Percentiles rank a stretch among this genome's conserved stretches.
Conservation (phyloP, 176 grass and related monocot species). For the Oryza longistaminata region DNA sequence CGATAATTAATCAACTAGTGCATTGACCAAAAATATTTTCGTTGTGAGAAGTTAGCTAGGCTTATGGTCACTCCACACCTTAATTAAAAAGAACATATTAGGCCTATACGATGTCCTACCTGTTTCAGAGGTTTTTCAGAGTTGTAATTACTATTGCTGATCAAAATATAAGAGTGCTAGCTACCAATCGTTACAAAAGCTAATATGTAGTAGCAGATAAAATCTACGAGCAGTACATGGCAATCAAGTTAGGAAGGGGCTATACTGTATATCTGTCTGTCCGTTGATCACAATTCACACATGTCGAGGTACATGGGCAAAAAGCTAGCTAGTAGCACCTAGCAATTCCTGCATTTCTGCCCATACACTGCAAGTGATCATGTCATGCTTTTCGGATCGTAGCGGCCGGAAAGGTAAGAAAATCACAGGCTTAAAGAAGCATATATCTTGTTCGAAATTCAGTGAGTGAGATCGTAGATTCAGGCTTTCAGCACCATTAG, state of each 20-base stretch:
- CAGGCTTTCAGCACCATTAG: too few relatives aligned
- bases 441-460: not conserved
- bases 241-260: too few relatives aligned
- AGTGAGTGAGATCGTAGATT: not conserved
- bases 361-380: not conserved
- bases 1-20: not conserved
- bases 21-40: too few relatives aligned
- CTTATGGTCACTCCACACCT: not conserved
- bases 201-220: not conserved
- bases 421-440: not conserved
- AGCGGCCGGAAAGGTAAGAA: not conserved
- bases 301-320: not conserved
- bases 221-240: not conserved
- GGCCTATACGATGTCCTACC: not conserved
- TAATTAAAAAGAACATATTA: not conserved
- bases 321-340: not conserved
- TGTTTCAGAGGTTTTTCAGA: not conserved
- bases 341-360: not conserved
- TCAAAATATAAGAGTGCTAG: too few relatives aligned
- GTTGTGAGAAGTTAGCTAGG: too few relatives aligned
- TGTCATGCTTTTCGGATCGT: not conserved
- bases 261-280: too few relatives aligned
- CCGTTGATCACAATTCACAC: not conserved
- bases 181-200: too few relatives aligned
- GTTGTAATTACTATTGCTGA: not conserved